A percentile compares a stretch with the other conserved stretches of the same genome.
Conservation (phyloP, 148 eudicot species). For the Silene conica region DNA sequence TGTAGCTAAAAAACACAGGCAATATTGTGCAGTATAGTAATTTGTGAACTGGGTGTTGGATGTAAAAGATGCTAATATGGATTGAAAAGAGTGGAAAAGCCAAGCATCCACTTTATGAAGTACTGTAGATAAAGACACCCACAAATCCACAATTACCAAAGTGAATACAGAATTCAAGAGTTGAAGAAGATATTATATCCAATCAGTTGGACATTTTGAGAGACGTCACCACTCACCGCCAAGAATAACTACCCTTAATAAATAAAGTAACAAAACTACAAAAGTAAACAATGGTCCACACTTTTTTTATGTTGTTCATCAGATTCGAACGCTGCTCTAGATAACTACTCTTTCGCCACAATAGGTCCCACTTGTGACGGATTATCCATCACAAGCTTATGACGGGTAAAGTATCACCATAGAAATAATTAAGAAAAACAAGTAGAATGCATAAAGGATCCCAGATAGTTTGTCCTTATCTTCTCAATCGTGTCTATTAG, state of each 20-base stretch:
- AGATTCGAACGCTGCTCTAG: background rate
- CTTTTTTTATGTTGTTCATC: background rate
- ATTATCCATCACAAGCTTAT: no score
- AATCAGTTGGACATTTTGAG: background rate
- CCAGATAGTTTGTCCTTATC: no score
- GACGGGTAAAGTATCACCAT: no score
- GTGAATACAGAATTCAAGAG: background rate
- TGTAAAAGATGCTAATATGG: background rate
- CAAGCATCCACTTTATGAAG: slow-evolving; percentile 7
- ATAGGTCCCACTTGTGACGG: no score
- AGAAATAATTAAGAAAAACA: no score
- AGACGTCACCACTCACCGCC: slow-evolving; percentile 1
- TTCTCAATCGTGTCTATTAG: no score
- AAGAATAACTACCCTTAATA: no score
- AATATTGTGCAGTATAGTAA: background rate
- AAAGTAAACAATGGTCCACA: background rate
- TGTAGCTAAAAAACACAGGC: no score
- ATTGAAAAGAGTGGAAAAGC: background rate
- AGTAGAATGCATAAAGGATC: no score
- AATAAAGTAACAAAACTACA: background rate
- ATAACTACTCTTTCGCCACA: no score
- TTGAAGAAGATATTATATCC: background rate
- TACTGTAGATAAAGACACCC: background rate
- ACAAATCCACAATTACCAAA: background rate
- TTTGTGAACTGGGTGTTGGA: background rate